Base-by-base conservation (phyloP, 768 basidiomycete species). In the Clathrus columnatus region DNA sequence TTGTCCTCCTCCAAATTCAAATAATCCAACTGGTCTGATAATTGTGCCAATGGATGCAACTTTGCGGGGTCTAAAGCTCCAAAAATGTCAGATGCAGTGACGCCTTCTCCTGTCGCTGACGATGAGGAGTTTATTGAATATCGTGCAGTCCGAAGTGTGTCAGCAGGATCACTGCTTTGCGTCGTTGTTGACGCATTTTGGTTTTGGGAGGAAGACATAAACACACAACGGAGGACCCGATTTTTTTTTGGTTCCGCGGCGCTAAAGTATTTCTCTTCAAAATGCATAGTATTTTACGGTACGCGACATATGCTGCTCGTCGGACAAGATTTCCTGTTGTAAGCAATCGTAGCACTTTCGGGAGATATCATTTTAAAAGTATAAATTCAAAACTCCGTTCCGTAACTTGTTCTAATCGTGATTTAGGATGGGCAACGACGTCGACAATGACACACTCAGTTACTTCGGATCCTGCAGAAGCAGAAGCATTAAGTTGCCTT, bases 1-100 rank as follows among this genome's bases (percentile, higher is more conserved):
- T 98, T 95, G 74, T 95, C 95, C 70, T 99, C 96, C 60, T 98
- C 95, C 57, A 99, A 80, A 62, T 90, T 78, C 52, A 99, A 75
- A 73, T 96, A 97, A 72, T 99, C 96, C 62, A 99, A 75, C 76
- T 91, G 87, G 69, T 92, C 90, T 60, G 91, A 87, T 59, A 98
- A 75, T 54, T 85, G 84, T 45, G 96, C 94, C 64, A 99, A 75
- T 54, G 96, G 96, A 68, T 99, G 96, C 54, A 99, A 78, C 72
- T 83, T 85, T 50, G 91, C 80, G 52, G 94, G 90, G 75, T 97
- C 93, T 72, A 91, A 94, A 10, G 86, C 80, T 61, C 84, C 83
- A 62, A 97, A 85, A 62, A 97, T 75, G 75, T 94, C 91, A 55
- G 84, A 81, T 46, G 94, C 91, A 51, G 89, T 89, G 56, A 87